Base-by-base conservation (phyloP, 176 grass and related monocot genomes). In the Phoenix roebelenii region DNA sequence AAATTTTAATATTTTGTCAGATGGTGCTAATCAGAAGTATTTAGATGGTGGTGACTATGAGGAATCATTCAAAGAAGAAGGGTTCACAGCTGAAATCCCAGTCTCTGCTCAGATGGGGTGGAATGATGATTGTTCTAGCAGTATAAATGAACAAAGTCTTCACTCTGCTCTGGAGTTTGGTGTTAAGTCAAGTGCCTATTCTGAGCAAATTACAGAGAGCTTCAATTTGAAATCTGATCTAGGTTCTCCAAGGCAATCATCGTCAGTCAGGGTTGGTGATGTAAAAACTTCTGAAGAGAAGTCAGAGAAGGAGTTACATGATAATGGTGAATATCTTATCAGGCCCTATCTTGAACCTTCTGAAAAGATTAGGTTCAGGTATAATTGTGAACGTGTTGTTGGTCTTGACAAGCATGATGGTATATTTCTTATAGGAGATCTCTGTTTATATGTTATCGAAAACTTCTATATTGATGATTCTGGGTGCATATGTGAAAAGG, bases 321-420 rank as follows among this genome's bases (percentile, higher is more conserved):
- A 98, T 64, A 98, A 98, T 68, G 94, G 94, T 57, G 94, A 93
- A 57, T 98, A 93, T 76, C 87, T 98, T 73, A 88, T 98, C 64
- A 84, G 94, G 59, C 94, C 94, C 30, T 98, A 85, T 77, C 82
- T 98, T 63, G 88, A 98, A 72, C 94, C 84, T 56, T 92, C 71
- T 50, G 94, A 98, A 66, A 85, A 88, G 80, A 89, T 98, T 77
- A 88, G 82, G 71, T 80, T 83, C 54, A 92, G 74, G 28, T 98
- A 93, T 76, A 98, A 98, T 50, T 98, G 94, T 71, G 94, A 98
- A 73, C 81, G 94, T 52, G 94, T 98, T 73, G 71, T 82, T 60
- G 94, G 85, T 61, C 88, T 98, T 54, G 94, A 98, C 72, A 98
- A 98, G 64, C 88, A 83, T 0, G 94, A 98, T 54, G 94, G 94